These are phyloP conservation scores for Leccinum variicolor DNA, from an alignment of 768 basidiomycete species.

Conservation along the genomic window DNA sequence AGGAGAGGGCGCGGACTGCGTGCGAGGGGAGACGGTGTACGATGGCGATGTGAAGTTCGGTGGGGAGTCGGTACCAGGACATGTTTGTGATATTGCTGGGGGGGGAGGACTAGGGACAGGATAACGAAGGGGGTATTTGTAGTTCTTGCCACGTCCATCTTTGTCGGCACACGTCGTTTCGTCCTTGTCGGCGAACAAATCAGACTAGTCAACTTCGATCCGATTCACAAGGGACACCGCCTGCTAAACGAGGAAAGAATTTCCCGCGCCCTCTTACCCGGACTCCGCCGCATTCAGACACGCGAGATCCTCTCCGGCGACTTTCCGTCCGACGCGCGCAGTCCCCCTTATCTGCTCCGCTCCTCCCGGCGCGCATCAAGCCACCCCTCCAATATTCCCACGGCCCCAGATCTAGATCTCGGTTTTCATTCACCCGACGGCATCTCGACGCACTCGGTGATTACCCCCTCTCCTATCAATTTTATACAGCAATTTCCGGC, in stretches of 20 bases:
- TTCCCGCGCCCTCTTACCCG: slow-evolving; percentile 4
- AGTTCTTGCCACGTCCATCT: slow-evolving; percentile 16
- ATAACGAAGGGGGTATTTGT: background rate
- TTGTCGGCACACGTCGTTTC: slow-evolving; percentile 14
- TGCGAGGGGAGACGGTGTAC: slow-evolving; percentile 44
- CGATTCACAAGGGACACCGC: slow-evolving; percentile 21
- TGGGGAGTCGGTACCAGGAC: slow-evolving; percentile 57
- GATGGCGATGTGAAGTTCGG: slow-evolving; percentile 62
- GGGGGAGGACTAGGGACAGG: background rate
- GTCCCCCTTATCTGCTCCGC: slow-evolving; percentile 8
- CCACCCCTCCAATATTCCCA: background rate
- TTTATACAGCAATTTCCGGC: background rate
- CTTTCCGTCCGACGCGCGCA: slow-evolving; percentile 26
- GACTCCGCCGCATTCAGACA: background rate
- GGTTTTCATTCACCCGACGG: background rate
- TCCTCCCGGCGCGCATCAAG: slow-evolving; percentile 11
- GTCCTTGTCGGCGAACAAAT: slow-evolving; percentile 15
- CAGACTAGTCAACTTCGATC: slow-evolving; percentile 6
- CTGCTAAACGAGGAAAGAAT: background rate
- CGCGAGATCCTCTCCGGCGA: slow-evolving; percentile 21
- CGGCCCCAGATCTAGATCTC: background rate
- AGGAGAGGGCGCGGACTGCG: slow-evolving; percentile 47
- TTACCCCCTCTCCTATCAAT: background rate
- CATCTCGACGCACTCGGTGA: background rate
- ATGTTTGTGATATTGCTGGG: slow-evolving; percentile 1